These are phyloP conservation scores for Mycena albidolilacea DNA, from an alignment of 768 basidiomycete genomes.

Conservation along the genomic window DNA sequence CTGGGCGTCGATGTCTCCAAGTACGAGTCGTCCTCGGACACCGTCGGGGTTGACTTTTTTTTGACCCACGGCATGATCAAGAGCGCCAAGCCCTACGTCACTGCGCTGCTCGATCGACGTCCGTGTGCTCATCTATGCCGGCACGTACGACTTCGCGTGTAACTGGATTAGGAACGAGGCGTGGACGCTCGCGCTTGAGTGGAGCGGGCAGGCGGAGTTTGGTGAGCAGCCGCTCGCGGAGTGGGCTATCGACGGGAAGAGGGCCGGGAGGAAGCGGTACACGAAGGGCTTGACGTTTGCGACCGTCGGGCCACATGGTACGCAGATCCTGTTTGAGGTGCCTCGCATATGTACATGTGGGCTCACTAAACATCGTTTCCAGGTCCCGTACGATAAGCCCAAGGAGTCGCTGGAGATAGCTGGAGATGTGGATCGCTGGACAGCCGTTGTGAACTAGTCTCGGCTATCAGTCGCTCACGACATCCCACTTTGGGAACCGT, in stretches of 20 bases:
- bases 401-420: slow-evolving; percentile 66
- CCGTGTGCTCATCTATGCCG: slow-evolving; percentile 70
- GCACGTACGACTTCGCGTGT: slow-evolving; percentile 72
- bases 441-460: slow-evolving; percentile 5
- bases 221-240: slow-evolving; percentile 49
- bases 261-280: slow-evolving; percentile 55
- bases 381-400: slow-evolving; percentile 76
- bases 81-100: slow-evolving; percentile 64
- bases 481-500: no score
- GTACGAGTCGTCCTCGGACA: slow-evolving; percentile 49
- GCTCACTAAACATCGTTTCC: slow-evolving; percentile 36
- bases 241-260: slow-evolving; percentile 71
- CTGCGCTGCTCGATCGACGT: slow-evolving; percentile 71
- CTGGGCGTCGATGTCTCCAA: slow-evolving; percentile 43
- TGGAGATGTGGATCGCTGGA: slow-evolving; percentile 54
- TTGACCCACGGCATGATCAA: slow-evolving; percentile 49
- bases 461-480: no score
- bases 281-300: slow-evolving; percentile 73
- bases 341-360: no score
- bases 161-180: slow-evolving; percentile 73
- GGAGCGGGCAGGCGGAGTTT: slow-evolving; percentile 37
- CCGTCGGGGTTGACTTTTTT: slow-evolving; percentile 57
- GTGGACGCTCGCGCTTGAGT: slow-evolving; percentile 67
- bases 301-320: slow-evolving; percentile 82
- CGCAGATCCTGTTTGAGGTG: slow-evolving; percentile 38